These are phyloP conservation scores for Angomonas deanei DNA, from an alignment of 208 protist genomes.

Conservation along the genomic window DNA sequence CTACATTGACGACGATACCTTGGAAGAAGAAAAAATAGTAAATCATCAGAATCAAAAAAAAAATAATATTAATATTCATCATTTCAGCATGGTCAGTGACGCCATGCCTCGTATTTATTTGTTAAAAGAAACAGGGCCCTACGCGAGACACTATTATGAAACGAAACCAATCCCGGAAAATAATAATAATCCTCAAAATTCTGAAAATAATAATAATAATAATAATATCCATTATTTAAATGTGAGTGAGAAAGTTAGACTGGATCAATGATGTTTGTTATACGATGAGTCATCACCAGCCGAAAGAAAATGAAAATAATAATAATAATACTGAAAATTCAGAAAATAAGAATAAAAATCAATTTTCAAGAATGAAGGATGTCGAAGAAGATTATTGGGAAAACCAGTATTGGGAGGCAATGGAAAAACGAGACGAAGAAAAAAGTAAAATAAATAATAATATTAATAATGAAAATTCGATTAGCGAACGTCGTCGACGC, in stretches of 20 bases:
- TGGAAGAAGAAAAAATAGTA: background rate
- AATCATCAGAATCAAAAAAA: background rate
- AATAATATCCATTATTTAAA: background rate
- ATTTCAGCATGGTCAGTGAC: background rate
- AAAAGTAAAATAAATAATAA: background rate
- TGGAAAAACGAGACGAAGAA: conserved; percentile 21
- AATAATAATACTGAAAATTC: too few relatives aligned
- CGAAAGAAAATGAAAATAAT: too few relatives aligned
- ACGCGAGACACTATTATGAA: background rate
- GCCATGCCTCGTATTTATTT: background rate
- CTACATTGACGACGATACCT: background rate
- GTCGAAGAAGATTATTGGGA: conserved; percentile 63
- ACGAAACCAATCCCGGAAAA: background rate
- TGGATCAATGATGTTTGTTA: background rate
- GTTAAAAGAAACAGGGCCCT: background rate
- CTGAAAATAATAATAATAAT: background rate
- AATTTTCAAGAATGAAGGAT: conserved; percentile 11
- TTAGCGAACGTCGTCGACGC: too few relatives aligned
- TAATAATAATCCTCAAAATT: background rate
- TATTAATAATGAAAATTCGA: background rate
- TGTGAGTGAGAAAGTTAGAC: background rate
- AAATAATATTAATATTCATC: background rate
- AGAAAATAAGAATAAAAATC: background rate
- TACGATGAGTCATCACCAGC: background rate
- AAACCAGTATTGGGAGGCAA: conserved; percentile 46